Percentiles rank a stretch among this genome's conserved stretches.
phyloP scores from a whole-genome alignment of 805 yeast genomes.

The Cyberlindnera misumaiensis region DNA sequence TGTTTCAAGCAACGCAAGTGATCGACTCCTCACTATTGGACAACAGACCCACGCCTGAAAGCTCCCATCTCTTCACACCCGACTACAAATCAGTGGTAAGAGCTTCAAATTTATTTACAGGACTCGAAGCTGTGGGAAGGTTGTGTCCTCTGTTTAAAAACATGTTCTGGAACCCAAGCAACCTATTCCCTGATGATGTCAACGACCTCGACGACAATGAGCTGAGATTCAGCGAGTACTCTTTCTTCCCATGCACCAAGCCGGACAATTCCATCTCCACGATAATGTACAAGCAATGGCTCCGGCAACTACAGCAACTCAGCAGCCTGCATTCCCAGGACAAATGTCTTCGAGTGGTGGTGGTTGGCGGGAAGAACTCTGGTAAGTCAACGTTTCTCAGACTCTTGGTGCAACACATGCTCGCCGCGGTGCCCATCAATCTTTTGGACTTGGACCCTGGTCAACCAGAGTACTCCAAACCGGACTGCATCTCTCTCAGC shows the following conservation, averaged over 20 bases:
- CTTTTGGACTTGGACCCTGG: constrained; percentile 84
- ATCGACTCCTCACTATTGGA: constrained; percentile 24
- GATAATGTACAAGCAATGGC: constrained; percentile 25
- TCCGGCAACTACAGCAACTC: constrained; percentile 34
- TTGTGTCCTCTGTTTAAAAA: constrained; percentile 41
- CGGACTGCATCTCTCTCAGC: constrained; percentile 61
- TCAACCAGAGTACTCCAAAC: constrained; percentile 71
- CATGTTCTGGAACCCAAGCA: constrained; percentile 26
- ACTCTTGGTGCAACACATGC: constrained; percentile 42
- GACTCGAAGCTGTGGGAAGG: constrained; percentile 37
- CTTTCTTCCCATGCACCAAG: constrained; percentile 32
- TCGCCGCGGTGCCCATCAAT: constrained; percentile 31
- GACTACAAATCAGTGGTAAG: constrained; percentile 37
- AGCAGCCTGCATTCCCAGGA: constrained; percentile 28
- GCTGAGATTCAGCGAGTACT: constrained; percentile 24
- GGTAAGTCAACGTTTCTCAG: constrained; percentile 76
- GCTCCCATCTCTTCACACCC: constrained; percentile 31
- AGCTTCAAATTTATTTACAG: constrained; percentile 32
- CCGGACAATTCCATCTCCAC: constrained; percentile 22
- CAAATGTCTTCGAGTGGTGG: constrained; percentile 24
- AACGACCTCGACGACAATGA: constrained; percentile 19
- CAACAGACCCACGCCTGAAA: constrained; percentile 27
- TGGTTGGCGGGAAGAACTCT: constrained; percentile 53
- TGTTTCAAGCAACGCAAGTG: constrained; percentile 37
- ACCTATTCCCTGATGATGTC: constrained; percentile 8